Percentiles rank a stretch among this genome's conserved stretches.
Evolutionary conservation across 2,329 filamentous ascomycete species (phyloP).

Genomic region (Tolypocladium guangdongense): DNA sequence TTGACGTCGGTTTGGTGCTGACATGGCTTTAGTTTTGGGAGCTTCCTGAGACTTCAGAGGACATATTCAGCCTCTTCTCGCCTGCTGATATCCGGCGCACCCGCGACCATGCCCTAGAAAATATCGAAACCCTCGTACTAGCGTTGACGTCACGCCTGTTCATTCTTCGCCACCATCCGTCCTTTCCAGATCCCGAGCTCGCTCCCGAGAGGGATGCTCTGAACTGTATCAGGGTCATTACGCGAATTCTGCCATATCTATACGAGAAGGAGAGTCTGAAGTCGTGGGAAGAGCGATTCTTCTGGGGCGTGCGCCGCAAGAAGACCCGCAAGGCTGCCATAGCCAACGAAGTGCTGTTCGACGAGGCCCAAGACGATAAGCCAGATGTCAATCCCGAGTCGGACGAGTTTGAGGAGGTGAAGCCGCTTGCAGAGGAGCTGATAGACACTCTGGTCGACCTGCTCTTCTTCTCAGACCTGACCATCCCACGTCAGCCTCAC

Average conservation of each 20-base stretch:
- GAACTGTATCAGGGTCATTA: slow-evolving; percentile 89
- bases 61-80: slow-evolving; percentile 93
- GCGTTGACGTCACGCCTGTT: slow-evolving; percentile 76
- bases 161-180: slow-evolving; percentile 74
- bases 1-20: background rate
- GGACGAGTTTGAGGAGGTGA: slow-evolving; percentile 68
- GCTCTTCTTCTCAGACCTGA: slow-evolving; percentile 85
- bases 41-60: slow-evolving; percentile 87
- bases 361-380: slow-evolving; percentile 54
- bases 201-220: slow-evolving; percentile 81
- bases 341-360: slow-evolving; percentile 71
- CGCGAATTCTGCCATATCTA: slow-evolving; percentile 77
- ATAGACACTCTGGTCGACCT: slow-evolving; percentile 83
- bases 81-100: slow-evolving; percentile 80
- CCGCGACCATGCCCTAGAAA: slow-evolving; percentile 72
- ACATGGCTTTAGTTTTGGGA: slow-evolving; percentile 72
- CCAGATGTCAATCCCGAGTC: slow-evolving; percentile 31
- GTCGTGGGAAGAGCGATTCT: slow-evolving; percentile 85
- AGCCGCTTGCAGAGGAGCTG: slow-evolving; percentile 83
- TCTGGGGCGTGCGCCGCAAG: slow-evolving; percentile 71
- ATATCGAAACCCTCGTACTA: slow-evolving; percentile 79
- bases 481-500: slow-evolving; percentile 60
- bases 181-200: slow-evolving; percentile 77
- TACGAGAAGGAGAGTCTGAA: slow-evolving; percentile 81
- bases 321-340: slow-evolving; percentile 56